phyloP scores from a whole-genome alignment of 176 grass and related monocot species.

The Rhynchospora tenuis region DNA sequence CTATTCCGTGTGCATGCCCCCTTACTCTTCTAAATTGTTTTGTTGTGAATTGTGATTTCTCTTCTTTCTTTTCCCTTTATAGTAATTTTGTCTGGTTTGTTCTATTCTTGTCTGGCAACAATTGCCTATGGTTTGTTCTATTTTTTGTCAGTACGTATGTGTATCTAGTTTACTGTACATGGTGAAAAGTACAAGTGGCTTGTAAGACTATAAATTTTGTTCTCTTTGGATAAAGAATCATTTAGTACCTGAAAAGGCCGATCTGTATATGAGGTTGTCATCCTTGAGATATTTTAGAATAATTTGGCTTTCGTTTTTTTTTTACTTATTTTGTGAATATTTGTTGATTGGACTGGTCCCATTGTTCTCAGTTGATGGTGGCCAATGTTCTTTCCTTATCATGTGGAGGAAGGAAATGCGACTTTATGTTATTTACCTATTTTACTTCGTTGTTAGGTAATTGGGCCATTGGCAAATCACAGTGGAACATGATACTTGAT shows the following conservation, averaged over 20 bases:
- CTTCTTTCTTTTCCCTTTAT: slow-evolving; percentile 23
- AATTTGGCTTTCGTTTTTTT: neutral
- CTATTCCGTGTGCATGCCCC: neutral
- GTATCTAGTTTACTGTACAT: slow-evolving; percentile 23
- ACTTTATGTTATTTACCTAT: neutral
- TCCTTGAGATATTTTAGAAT: neutral
- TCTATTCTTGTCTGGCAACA: slow-evolving; percentile 7
- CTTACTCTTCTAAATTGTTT: slow-evolving; percentile 21
- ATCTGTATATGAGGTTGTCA: neutral
- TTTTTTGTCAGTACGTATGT: slow-evolving; percentile 7
- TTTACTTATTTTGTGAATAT: neutral
- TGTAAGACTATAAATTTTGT: neutral
- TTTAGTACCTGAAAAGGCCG: neutral
- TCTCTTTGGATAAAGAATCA: neutral
- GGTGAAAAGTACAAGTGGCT: neutral
- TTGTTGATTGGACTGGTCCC: neutral
- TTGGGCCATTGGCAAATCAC: neutral
- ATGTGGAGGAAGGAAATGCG: neutral
- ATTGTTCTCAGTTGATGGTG: neutral
- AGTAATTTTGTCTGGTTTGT: slow-evolving; percentile 27
- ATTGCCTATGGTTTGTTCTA: slow-evolving; percentile 11
- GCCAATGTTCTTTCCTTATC: neutral
- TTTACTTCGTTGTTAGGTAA: neutral
- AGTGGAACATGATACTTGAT: neutral
- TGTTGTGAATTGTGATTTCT: slow-evolving; percentile 25